These are phyloP conservation scores for Trichoderma gracile DNA, from an alignment of 2,329 filamentous ascomycete species.

Conservation along the genomic window DNA sequence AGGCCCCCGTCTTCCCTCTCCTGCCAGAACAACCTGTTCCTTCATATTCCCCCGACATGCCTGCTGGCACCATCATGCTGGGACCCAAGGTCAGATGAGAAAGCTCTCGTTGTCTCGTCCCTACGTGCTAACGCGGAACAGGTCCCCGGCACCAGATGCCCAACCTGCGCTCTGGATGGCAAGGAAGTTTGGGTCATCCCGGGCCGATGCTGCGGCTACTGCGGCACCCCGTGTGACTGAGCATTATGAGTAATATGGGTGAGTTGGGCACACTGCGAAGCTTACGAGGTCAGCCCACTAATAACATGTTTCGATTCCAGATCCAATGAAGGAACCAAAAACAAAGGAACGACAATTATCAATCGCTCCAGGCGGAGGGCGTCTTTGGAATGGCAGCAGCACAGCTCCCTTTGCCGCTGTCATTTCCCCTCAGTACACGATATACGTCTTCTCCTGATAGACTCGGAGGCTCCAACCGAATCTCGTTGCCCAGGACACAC, in stretches of 20 bases:
- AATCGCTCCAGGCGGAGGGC: neutral
- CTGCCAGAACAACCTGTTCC: neutral
- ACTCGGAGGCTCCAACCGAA: neutral
- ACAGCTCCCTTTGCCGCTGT: too few species aligned
- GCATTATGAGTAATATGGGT: slow-evolving; percentile 3
- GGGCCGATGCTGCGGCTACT: slow-evolving; percentile 52
- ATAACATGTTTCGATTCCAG: neutral
- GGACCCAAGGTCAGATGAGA: slow-evolving; percentile 27
- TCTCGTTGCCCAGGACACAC: neutral
- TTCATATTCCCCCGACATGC: neutral
- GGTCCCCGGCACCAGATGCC: slow-evolving; percentile 55
- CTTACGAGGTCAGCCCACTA: neutral
- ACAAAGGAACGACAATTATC: neutral
- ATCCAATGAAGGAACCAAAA: neutral
- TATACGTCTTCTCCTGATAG: neutral
- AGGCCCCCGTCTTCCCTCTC: slow-evolving; percentile 12
- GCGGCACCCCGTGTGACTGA: slow-evolving; percentile 47
- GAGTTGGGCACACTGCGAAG: neutral
- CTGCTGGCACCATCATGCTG: slow-evolving; percentile 20
- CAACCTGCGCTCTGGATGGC: slow-evolving; percentile 51
- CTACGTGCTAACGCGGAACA: slow-evolving; percentile 26
- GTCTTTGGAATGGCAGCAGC: neutral
- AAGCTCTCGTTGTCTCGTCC: neutral
- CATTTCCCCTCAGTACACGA: neutral
- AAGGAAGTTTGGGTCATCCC: slow-evolving; percentile 59